A percentile compares a stretch with the other conserved stretches of the same genome.
Evolutionary conservation across 257 asterid species (phyloP).

Genomic region (Nyctanthes arbortristis): DNA sequence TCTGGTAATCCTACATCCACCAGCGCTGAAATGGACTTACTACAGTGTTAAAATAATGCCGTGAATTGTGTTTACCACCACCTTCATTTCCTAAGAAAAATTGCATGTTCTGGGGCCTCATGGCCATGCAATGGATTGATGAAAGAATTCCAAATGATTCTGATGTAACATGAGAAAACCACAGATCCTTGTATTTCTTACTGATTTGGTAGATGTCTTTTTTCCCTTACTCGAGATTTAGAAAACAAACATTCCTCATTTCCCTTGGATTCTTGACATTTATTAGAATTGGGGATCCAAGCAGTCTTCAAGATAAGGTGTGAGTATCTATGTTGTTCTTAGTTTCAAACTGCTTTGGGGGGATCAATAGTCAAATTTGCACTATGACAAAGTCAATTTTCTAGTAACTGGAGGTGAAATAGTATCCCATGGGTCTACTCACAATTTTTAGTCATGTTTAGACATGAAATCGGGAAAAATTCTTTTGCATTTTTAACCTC

Average conservation of each 20-base stretch:
- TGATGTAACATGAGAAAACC: background rate
- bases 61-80: background rate
- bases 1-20: background rate
- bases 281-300: background rate
- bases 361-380: background rate
- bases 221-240: background rate
- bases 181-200: background rate
- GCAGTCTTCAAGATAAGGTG: background rate
- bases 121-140: background rate
- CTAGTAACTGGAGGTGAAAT: background rate
- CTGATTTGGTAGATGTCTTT: background rate
- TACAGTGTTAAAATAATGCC: background rate
- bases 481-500: background rate
- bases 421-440: background rate
- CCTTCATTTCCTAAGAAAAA: background rate
- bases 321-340: background rate
- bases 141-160: background rate
- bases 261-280: background rate
- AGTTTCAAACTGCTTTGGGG: background rate
- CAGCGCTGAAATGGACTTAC: background rate
- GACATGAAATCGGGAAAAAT: background rate
- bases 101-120: background rate
- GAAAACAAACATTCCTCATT: background rate
- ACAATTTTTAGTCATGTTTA: background rate
- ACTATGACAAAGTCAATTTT: background rate